These are phyloP conservation scores for Brassica carinata DNA, from an alignment of 345 rosid species.

Conservation along the genomic window DNA sequence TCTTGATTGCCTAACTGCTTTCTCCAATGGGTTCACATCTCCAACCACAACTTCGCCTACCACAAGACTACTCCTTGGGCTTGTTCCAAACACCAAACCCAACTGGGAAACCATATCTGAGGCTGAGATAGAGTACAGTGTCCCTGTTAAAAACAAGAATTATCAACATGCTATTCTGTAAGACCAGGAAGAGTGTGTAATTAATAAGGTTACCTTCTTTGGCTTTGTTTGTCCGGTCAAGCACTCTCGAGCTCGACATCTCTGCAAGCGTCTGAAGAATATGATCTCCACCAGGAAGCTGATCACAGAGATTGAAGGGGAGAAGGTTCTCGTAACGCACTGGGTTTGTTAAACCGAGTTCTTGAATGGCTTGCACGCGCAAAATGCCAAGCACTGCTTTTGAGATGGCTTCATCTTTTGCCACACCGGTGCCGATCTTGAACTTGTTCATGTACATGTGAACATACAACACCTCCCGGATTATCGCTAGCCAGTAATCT, in stretches of 20 bases:
- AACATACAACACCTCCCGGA: slow-evolving; percentile 68
- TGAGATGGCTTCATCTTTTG: slow-evolving; percentile 71
- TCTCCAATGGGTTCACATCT: slow-evolving; percentile 76
- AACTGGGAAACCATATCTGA: slow-evolving; percentile 73
- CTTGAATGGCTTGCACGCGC: slow-evolving; percentile 85
- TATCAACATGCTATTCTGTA: neutral
- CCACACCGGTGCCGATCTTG: slow-evolving; percentile 55
- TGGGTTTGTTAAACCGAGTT: slow-evolving; percentile 52
- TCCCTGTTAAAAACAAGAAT: slow-evolving; percentile 14
- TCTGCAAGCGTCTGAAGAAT: slow-evolving; percentile 82
- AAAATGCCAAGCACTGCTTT: slow-evolving; percentile 85
- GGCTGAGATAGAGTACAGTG: slow-evolving; percentile 67
- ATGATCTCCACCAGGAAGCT: slow-evolving; percentile 97
- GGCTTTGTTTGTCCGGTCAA: slow-evolving; percentile 48
- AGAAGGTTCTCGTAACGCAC: slow-evolving; percentile 62
- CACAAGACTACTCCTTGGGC: slow-evolving; percentile 59
- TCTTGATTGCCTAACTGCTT: slow-evolving; percentile 73
- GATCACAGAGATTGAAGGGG: slow-evolving; percentile 86
- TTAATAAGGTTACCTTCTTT: slow-evolving; percentile 36
- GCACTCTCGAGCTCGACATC: slow-evolving; percentile 55
- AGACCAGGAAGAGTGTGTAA: neutral
- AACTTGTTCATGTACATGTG: slow-evolving; percentile 73
- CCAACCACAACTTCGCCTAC: slow-evolving; percentile 93
- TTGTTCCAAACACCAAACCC: slow-evolving; percentile 71
- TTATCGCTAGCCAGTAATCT: slow-evolving; percentile 89